Base-by-base conservation (phyloP, 371 early-diverging fungal species). In the Mucor sp. region DNA sequence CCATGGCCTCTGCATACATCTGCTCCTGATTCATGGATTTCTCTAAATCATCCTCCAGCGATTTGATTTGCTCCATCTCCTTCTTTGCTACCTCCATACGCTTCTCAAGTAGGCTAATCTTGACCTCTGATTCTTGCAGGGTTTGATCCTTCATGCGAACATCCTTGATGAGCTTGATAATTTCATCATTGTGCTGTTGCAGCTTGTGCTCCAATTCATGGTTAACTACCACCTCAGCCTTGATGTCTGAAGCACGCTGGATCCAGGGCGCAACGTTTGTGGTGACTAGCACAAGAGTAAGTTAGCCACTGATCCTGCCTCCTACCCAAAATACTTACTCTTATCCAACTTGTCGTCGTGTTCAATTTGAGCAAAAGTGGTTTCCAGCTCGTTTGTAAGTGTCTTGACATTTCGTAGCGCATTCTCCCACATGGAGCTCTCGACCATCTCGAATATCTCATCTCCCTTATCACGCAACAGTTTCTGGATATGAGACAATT, bases 71-170 rank as follows among this genome's bases (percentile, higher is more conserved):
- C 25, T 91, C 92, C 8, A 86, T 84, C 71, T 91, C 89, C 65
- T 89, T 87, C 68, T 87, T 87, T 43, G 87, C 84, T 12, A 75
- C 66, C 60, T 91, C 91, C 72, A 88, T 87, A 21, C 93, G 89
- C 74, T 88, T 91, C 66, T 93, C 93, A 6, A 95, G 83, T 62
- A 94, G 67, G 56, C 93, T 93, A 6, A 94, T 86, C 72, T 90
- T 91, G 41, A 95, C 89, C 19, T 73, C 70, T 5, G 84, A 74
- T 74, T 97, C 95, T 70, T 92, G 91, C 33, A 94, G 70, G 6
- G 78, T 70, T 83, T 93, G 90, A 44, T 94, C 93, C 85, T 78
- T 65, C 43, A 35, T 39, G 64, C 91, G 91, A 39, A 90, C 76
- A 62, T 93, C 92, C 60, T 88, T 87, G 43, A 90, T 84, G 14